Conservation (phyloP, 257 asterid species). For the Datura wrightii region DNA sequence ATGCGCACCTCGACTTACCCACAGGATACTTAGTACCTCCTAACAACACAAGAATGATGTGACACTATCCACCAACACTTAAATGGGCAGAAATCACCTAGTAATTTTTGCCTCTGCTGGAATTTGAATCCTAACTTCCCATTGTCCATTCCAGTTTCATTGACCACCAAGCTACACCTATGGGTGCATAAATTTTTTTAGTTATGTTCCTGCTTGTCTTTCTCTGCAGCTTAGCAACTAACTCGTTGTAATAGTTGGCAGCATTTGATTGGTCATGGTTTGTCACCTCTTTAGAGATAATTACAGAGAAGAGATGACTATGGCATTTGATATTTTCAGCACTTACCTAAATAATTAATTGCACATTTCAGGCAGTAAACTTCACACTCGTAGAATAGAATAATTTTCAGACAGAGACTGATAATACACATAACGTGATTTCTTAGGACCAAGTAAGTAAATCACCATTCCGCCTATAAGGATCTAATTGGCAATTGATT, state of each 20-base stretch:
- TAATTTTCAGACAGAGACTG: not conserved
- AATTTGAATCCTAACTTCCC: not conserved
- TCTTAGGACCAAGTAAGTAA: constrained; percentile 17
- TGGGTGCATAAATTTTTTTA: not conserved
- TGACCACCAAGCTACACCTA: not conserved
- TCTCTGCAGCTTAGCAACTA: constrained; percentile 11
- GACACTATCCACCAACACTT: not conserved
- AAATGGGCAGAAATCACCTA: constrained; percentile 7
- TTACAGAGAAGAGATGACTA: not conserved
- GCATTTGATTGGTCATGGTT: constrained; percentile 4
- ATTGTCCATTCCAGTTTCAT: constrained; percentile 6
- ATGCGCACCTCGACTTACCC: not conserved
- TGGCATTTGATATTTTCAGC: not conserved
- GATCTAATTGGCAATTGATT: not conserved
- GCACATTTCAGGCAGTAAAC: not conserved
- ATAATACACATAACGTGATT: not conserved
- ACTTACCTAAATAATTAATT: not conserved
- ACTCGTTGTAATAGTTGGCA: not conserved
- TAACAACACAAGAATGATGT: not conserved
- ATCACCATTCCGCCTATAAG: not conserved
- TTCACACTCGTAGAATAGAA: not conserved
- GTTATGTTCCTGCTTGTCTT: not conserved
- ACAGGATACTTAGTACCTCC: not conserved
- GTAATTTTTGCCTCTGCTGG: not conserved
- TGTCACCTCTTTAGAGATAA: not conserved